These are phyloP conservation scores for Sparassis latifolia DNA, from an alignment of 1,284 basidiomycete species.

Conservation along the genomic window DNA sequence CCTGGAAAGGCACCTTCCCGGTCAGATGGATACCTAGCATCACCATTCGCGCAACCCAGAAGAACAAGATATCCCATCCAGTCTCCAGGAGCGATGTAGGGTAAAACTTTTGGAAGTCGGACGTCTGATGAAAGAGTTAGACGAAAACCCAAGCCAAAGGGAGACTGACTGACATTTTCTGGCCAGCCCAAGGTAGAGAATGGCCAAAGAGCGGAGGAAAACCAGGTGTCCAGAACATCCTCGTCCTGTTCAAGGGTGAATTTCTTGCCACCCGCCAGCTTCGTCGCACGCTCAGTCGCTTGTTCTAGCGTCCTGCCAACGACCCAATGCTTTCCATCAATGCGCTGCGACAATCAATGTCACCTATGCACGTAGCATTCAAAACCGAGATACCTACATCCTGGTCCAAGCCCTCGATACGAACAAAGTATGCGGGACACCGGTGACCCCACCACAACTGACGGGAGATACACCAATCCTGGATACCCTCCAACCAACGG, in stretches of 20 bases:
- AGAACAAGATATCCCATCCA: constrained; percentile 99
- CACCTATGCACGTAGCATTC: neutral
- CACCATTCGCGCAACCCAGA: constrained; percentile 99
- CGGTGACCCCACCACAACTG: constrained; percentile 99
- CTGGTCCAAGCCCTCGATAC: constrained; percentile 74
- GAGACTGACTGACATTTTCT: constrained; percentile 47
- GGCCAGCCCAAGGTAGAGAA: constrained; percentile 99
- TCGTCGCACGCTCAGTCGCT: constrained; percentile 74
- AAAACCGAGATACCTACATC: constrained; percentile 46
- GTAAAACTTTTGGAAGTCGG: constrained; percentile 78
- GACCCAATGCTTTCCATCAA: constrained; percentile 84
- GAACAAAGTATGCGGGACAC: constrained; percentile 91
- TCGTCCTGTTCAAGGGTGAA: constrained; percentile 92
- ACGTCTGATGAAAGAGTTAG: constrained; percentile 15
- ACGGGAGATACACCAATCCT: constrained; percentile 99
- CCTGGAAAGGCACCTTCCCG: constrained; percentile 88
- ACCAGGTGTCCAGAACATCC: constrained; percentile 99
- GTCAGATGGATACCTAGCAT: constrained; percentile 91
- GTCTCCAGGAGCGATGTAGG: constrained; percentile 91
- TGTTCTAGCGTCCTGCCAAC: constrained; percentile 81
- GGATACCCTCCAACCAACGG: constrained; percentile 92
- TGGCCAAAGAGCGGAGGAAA: constrained; percentile 97
- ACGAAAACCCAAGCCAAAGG: neutral
- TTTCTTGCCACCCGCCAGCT: constrained; percentile 61
- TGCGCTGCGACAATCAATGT: constrained; percentile 34